phyloP scores from a whole-genome alignment of 73 alveolate genomes.

The Paramecium sonneborni region DNA sequence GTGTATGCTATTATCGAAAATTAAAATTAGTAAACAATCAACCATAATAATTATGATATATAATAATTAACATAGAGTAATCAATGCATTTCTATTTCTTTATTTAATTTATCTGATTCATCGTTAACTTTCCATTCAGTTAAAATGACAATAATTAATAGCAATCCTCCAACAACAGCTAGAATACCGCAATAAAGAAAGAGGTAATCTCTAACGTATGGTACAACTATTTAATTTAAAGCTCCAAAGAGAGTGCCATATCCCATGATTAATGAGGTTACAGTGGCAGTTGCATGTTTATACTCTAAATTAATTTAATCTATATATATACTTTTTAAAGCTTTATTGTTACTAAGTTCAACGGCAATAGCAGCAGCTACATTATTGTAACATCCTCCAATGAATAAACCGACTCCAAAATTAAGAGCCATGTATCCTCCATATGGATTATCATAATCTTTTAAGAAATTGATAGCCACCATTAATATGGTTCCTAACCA shows the following conservation, averaged over 20 bases:
- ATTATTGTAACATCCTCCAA: conserved; percentile 34
- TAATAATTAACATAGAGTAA: not conserved
- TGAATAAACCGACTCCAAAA: not conserved
- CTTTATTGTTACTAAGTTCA: conserved; percentile 44
- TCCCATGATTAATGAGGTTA: conserved; percentile 25
- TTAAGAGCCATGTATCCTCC: not conserved
- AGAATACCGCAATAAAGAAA: conserved; percentile 21
- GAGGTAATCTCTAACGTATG: not conserved
- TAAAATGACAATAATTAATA: not conserved
- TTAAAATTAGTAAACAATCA: not conserved
- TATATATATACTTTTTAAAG: not conserved
- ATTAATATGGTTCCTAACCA: conserved; percentile 45
- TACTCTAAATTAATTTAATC: not conserved
- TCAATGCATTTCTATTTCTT: conserved; percentile 35
- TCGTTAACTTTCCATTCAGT: conserved; percentile 6
- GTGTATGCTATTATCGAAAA: not conserved
- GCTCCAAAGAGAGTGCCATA: conserved; percentile 39
- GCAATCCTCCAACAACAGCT: conserved; percentile 18
- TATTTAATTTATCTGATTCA: not conserved
- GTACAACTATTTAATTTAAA: not conserved
- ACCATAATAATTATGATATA: not conserved
- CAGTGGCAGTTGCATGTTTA: not conserved
- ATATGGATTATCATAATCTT: not conserved
- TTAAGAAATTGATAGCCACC: conserved; percentile 5
- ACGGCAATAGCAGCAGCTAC: conserved; percentile 47